Base-by-base conservation (phyloP, 2,329 filamentous ascomycete species). In the Ophiocordyceps camponoti-saundersi region DNA sequence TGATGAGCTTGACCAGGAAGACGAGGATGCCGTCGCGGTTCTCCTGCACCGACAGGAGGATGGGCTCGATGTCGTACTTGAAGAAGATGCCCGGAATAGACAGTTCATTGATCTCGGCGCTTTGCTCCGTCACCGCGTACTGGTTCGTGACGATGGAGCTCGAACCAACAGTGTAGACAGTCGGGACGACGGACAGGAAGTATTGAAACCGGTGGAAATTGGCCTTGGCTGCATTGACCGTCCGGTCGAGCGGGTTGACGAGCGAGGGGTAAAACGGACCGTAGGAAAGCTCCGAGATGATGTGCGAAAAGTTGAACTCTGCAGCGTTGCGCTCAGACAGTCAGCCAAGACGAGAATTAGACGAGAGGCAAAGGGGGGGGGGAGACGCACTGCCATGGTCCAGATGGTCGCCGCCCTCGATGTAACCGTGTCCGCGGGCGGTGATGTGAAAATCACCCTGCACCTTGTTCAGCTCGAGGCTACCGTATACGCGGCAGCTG, bases 361-460 rank as follows among this genome's bases (percentile, higher is more conserved):
- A 16, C 4, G 23, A 4, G 26, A 22, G 5, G 29, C 34, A 36
- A 16, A 42, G 3, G 34, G 32, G 2, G 2, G 16, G 43, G 22
- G 23, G 22, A 20, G 21, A 70, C 80, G 65, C 72, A 92, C 87
- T 64, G 40, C 61, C 70, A 62, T 96, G 90, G 57, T 94, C 85
- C 53, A 96, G 67, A 68, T 96, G 89, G 39, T 59, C 55, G 39
- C 81, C 85, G 53, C 79, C 72, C 59, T 89, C 87, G 64, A 78
- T 76, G 64, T 98, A 98, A n/a, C 92, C 92, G 63, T 96, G 90
- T 0, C 92, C 92, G 51, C 88, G 70, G 3, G 92, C 92, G 2
- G 92, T 98, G 58, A 98, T 92, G 61, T 98, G 92, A 60, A 98
- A 96, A 63, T 98, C 90, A 4, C 90, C 92, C 65, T 95, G 90